Evolutionary conservation across 2,329 filamentous ascomycete genomes (phyloP), one percentile per base, ranked within the genome.

Genomic region (Botrytis sinoallii): DNA sequence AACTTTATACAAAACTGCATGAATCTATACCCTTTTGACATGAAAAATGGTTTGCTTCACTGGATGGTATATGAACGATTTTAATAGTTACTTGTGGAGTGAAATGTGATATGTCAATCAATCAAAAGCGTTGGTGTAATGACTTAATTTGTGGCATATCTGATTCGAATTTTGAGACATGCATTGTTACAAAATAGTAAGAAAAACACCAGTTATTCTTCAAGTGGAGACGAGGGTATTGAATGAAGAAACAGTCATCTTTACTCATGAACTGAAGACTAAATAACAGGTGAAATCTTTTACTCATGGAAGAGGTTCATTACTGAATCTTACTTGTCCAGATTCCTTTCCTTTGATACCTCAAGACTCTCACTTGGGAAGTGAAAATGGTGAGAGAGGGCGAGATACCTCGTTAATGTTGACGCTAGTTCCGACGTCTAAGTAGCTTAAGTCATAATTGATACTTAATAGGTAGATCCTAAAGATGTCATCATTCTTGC

Each of bases 11-110:
- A 70, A 70, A 46, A 61, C n/a, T n/a, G 44, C 40, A 60, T 70
- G 55, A 70, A 70, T 61, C 38, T 61, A 70, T 70, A 57, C 66
- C 65, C 48, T 68, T 32, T 68, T 42, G 66, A 57, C 35, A 57
- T 57, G 66, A 10, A 67, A 42, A 42, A 9, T 22, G 16, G 8
- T 1, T 32, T 6, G n/a, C 3, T 40, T 42, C 18, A 5, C 1
- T 16, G 9, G 25, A 5, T 68, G 14, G 52, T 29, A 57, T 22
- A 42, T 32, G 18, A 57, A 57, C 14, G n/a, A 57, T 9, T 32
- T 2, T 57, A 32, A 29, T 10, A 42, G 18, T 42, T 12, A 61
- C 29, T 22, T n/a, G 38, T 57, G 6, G 18, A 57, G n/a, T 42
- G 25, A 67, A 22, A 25, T 40, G 38, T 67, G 64, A 55, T 29